Base-by-base conservation (phyloP, 1,284 basidiomycete species). In the Heliocybe sulcata region DNA sequence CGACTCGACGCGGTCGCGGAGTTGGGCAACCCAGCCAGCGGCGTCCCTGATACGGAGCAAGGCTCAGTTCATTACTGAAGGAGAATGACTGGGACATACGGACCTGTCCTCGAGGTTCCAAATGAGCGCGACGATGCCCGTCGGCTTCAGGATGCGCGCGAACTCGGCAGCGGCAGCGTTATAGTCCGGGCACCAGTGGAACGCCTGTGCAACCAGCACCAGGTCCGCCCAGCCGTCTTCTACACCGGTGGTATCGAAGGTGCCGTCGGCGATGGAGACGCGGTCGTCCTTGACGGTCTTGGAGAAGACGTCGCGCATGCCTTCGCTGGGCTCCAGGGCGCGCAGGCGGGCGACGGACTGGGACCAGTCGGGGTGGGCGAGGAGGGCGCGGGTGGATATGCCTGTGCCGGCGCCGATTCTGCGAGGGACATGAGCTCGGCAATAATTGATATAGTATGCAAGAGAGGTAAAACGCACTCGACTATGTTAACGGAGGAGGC, bases 51-150 rank as follows among this genome's bases (percentile, higher is more conserved):
- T 20, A 38, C 2, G 38, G 48, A 6, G n/a, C 20, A 51, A 47
- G 54, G 10, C 26, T 19, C 25, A 8, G n/a, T n/a, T n/a, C n/a
- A n/a, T n/a, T n/a, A n/a, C n/a, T n/a, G n/a, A n/a, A n/a, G n/a
- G n/a, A n/a, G n/a, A n/a, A n/a, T n/a, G n/a, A n/a, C n/a, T n/a
- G n/a, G n/a, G n/a, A n/a, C n/a, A n/a, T n/a, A 58, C 72, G 53
- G 58, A 82, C 85, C 83, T 75, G 67, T 90, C 83, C 67, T 90
- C 89, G 33, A 91, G 68, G 67, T 91, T 92, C 89, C 90, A 92
- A 48, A 90, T 81, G 56, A 87, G 73, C 2, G 75, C 82, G n/a
- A 83, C 74, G 4, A 77, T 67, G 3, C 88, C 90, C 29, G 71
- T 68, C 0, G 85, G 82, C 64, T 87, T 88, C 51, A 92, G 70